Percentiles rank a stretch among this genome's conserved stretches.
Conservation (phyloP, 306 rosid genomes). For the Ziziphus jujuba region DNA sequence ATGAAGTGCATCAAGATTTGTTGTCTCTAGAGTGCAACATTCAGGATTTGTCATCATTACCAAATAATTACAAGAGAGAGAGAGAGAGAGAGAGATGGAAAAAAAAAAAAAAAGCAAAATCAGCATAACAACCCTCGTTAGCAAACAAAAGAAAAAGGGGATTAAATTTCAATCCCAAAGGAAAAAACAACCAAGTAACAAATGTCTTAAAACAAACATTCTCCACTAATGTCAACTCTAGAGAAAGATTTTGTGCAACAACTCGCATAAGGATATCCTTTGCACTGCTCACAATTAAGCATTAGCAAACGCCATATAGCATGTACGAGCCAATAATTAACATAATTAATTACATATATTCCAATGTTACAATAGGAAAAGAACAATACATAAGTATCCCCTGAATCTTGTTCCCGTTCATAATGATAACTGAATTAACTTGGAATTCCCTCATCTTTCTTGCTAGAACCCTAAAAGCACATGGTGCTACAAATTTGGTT, state of each 20-base stretch:
- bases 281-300: conserved; percentile 53
- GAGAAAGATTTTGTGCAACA: conserved; percentile 84
- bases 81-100: conserved; percentile 19
- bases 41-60: conserved; percentile 95
- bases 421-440: conserved; percentile 70
- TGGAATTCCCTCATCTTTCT: conserved; percentile 82
- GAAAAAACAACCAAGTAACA: neutral
- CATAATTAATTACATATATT: conserved; percentile 6
- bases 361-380: conserved; percentile 9
- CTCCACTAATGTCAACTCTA: conserved; percentile 91
- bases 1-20: conserved; percentile 89
- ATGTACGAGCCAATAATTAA: neutral
- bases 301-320: conserved; percentile 21
- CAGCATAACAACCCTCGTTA: neutral
- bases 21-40: conserved; percentile 78
- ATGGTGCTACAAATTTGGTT: conserved; percentile 59
- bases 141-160: neutral
- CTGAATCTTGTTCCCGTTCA: conserved; percentile 77
- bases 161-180: neutral
- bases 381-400: conserved; percentile 85
- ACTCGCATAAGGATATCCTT: conserved; percentile 96
- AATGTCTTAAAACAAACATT: conserved; percentile 36
- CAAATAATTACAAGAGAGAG: conserved; percentile 37
- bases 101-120: no score
- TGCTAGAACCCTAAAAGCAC: conserved; percentile 76